Evolutionary conservation across 768 basidiomycete genomes (phyloP).

Genomic region (Melanogaster broomeanus): DNA sequence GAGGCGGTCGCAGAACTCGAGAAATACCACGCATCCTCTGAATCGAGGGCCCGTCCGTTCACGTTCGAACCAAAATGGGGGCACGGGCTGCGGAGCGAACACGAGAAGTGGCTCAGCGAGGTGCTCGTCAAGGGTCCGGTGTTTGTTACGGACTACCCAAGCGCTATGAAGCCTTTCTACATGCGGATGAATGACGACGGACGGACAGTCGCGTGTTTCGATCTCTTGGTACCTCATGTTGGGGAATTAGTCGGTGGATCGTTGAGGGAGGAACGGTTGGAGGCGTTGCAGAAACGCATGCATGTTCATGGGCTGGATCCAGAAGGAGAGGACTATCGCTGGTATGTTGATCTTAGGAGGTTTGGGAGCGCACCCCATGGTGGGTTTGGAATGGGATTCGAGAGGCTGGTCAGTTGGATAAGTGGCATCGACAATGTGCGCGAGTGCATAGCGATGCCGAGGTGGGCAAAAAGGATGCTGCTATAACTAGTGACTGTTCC

Average conservation of each 20-base stretch:
- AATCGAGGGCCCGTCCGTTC: slow-evolving; percentile 40
- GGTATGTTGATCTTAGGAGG: slow-evolving; percentile 84
- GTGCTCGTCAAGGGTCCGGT: slow-evolving; percentile 68
- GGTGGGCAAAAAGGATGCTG: slow-evolving; percentile 82
- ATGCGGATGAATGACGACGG: slow-evolving; percentile 73
- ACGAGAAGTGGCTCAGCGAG: slow-evolving; percentile 89
- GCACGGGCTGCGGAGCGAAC: slow-evolving; percentile 76
- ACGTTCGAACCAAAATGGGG: slow-evolving; percentile 67
- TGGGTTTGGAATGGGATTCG: slow-evolving; percentile 96
- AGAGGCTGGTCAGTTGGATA: slow-evolving; percentile 85
- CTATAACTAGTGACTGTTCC: slow-evolving; percentile 36
- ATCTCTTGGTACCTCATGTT: slow-evolving; percentile 82
- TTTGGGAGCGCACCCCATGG: slow-evolving; percentile 92
- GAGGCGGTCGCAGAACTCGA: slow-evolving; percentile 67
- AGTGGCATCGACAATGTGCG: slow-evolving; percentile 88
- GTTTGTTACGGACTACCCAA: slow-evolving; percentile 91
- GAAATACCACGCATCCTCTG: slow-evolving; percentile 30
- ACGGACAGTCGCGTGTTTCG: slow-evolving; percentile 89
- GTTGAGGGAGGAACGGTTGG: slow-evolving; percentile 75
- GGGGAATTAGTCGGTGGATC: slow-evolving; percentile 95
- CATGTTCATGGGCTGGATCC: slow-evolving; percentile 43
- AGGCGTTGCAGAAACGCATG: slow-evolving; percentile 55
- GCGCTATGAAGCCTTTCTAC: slow-evolving; percentile 88
- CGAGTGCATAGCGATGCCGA: slow-evolving; percentile 90
- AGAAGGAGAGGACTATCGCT: slow-evolving; percentile 44